Evolutionary conservation across 2,329 filamentous ascomycete genomes (phyloP), one percentile per base, ranked within the genome.

Genomic region (Domatiomyces globalis): DNA sequence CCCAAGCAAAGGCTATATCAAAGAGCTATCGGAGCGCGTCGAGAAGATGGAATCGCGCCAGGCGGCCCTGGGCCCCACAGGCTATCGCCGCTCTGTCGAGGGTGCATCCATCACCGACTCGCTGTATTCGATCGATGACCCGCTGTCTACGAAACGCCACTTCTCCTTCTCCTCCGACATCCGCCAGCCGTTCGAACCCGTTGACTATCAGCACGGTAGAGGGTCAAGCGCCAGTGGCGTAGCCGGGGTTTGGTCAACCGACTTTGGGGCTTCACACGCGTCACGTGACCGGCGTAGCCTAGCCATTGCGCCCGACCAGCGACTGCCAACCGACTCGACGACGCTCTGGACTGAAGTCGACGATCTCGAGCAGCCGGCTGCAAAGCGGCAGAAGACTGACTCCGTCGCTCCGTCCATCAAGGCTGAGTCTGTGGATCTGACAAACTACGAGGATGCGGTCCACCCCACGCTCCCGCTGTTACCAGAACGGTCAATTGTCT

Each of bases 1-100:
- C 1, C 87, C 88, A 2, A 92, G 84, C 63, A 95, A 94, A 76
- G 88, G 88, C 76, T 86, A 75, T 61, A 95, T 95, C 65, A 94
- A 94, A 65, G 87, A 94, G 66, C 76, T 95, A 19, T 87, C 87
- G 20, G 87, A 94, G 63, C 76, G 88, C 22, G 80, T 95, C 53
- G 81, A 89, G 61, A 83, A 79, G 44, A 82, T 95, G 45, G 88
- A 94, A 64, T 84, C 83, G 58, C 85, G 87, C 63, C 79, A 92
- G 52, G 68, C 72, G 63, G 33, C 66, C 22, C 64, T 67, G 18
- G 66, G 70, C 22, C 65, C 66, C 4, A 63, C 70, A 48, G 65
- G 63, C 15, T 73, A 74, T 33, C 77, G 60, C 20, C 53, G 55
- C 18, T 62, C 60, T 4, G 43, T 61, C 17, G 60, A 62, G 42